These are phyloP conservation scores for Elaeis oleifera DNA, from an alignment of 202 grass and related monocot genomes.

Conservation along the genomic window DNA sequence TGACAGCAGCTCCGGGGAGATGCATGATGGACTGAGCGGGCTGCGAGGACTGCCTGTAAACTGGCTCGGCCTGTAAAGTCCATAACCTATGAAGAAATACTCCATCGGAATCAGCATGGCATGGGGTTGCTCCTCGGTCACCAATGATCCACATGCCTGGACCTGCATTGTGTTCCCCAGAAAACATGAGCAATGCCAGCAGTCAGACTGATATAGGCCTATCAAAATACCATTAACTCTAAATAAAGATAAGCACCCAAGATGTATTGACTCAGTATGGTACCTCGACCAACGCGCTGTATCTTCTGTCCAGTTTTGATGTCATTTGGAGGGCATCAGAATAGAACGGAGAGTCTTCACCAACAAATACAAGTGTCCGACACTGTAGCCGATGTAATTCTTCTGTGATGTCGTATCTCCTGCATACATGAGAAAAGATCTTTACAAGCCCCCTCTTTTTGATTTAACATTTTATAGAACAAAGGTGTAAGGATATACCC, in stretches of 20 bases:
- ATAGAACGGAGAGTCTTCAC: constrained; percentile 15
- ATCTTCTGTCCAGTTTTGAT: constrained; percentile 15
- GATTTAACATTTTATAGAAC: too few species aligned
- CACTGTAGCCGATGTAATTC: constrained; percentile 10
- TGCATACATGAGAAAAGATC: background rate
- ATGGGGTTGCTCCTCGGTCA: constrained; percentile 23
- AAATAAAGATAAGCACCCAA: background rate
- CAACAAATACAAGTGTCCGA: constrained; percentile 21
- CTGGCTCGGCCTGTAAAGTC: constrained; percentile 1
- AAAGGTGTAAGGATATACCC: background rate
- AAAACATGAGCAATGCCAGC: too few species aligned
- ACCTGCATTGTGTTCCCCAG: constrained; percentile 3
- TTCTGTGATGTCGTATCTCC: constrained; percentile 22
- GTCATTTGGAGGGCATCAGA: constrained; percentile 21
- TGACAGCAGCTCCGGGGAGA: constrained; percentile 21
- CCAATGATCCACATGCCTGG: constrained; percentile 15
- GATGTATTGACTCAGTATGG: background rate
- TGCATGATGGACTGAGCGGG: constrained; percentile 9
- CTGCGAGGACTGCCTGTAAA: constrained; percentile 1
- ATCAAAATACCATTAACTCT: too few species aligned
- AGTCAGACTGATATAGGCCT: too few species aligned
- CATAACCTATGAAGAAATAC: constrained; percentile 18
- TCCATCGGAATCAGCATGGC: constrained; percentile 26
- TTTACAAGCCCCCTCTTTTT: too few species aligned
- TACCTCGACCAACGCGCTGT: constrained; percentile 21